Evolutionary conservation across 805 yeast species (phyloP), one percentile per base, ranked within the genome.

Genomic region (Lipomyces kockii): DNA sequence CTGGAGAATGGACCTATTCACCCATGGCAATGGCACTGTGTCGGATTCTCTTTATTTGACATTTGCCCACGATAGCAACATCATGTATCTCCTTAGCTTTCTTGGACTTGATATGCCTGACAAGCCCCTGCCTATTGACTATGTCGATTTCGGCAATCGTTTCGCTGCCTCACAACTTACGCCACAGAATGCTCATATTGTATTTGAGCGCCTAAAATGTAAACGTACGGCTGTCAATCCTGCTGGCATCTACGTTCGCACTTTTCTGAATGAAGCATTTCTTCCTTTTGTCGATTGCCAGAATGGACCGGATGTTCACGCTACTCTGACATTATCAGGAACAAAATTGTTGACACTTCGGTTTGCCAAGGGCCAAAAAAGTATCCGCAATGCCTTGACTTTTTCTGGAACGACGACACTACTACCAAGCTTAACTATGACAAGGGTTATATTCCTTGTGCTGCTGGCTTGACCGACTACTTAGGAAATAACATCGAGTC

Each of bases 141-240:
- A 78, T 60, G 79, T 85, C 58, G 81, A 81, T 7, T 85, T 85
- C 77, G 80, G 81, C 61, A 78, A 82, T 66, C 78, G 81, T 14
- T 88, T 83, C 80, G 82, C 80, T 74, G 80, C 78, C 69, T 78
- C 82, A 6, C 84, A 86, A 72, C 75, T 85, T 56, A 81, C 81
- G 32, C 90, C 89, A 62, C 84, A 84, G 87, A 89, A 87, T 46
- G 87, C 85, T 2, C 80, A 86, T 67, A 72, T 85, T 22, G 78
- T 84, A 39, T 74, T 84, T 32, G 89, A 87, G 77, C 80, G 86
- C 70, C 76, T 84, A 64, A 74, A 74, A 62, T 85, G 88, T 75
- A 78, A 78, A 51, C 74, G 72, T 35, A 77, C 80, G 20, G 72
- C 78, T 2, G 65, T 37, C 20, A 60, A 68, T 34, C 46, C 49